Evolutionary conservation across 176 grass and related monocot genomes (phyloP).

Genomic region (Otatea glauca): DNA sequence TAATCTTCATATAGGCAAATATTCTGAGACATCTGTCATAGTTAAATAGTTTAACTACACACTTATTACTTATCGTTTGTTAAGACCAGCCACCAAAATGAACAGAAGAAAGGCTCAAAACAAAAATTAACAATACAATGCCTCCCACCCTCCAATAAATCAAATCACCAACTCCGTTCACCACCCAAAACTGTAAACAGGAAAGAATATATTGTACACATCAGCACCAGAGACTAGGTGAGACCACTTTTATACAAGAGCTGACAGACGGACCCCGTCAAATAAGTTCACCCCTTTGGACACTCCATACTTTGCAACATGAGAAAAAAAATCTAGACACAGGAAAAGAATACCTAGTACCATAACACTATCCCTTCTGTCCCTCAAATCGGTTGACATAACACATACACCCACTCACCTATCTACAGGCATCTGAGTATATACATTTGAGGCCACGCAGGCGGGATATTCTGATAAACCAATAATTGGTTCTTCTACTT

Average conservation of each 20-base stretch:
- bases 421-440: conserved; percentile 61
- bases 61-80: neutral
- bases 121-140: conserved; percentile 1
- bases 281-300: conserved; percentile 27
- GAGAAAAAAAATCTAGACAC: conserved; percentile 48
- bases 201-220: conserved; percentile 43
- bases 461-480: conserved; percentile 29
- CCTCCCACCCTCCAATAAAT: conserved; percentile 26
- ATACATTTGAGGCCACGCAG: conserved; percentile 55
- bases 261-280: conserved; percentile 6
- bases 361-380: conserved; percentile 47
- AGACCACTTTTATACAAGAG: conserved; percentile 46
- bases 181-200: conserved; percentile 39
- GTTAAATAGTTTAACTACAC: neutral
- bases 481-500: conserved; percentile 36
- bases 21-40: neutral
- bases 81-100: neutral
- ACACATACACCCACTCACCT: conserved; percentile 45
- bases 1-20: neutral
- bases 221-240: conserved; percentile 24
- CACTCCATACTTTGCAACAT: conserved; percentile 43
- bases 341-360: conserved; percentile 72
- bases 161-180: conserved; percentile 27
- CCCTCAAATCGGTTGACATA: conserved; percentile 38
- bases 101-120: conserved; percentile 14